Percentiles rank a stretch among this genome's conserved stretches.
Conservation (phyloP, 257 asterid species). For the Agastache rugosa region DNA sequence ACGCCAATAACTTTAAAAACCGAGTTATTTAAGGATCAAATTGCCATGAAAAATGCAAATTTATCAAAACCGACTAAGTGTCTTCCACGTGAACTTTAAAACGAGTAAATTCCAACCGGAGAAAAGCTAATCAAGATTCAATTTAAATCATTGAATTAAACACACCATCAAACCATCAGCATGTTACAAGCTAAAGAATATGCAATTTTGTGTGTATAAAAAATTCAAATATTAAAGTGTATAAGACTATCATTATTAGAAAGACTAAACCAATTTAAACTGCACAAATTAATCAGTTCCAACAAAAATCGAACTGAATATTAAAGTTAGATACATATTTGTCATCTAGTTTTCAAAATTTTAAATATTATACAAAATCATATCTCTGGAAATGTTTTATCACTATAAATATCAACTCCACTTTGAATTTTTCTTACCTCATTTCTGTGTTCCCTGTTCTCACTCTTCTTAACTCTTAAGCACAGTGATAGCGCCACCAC, state of each 20-base stretch:
- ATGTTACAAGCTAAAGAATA: not conserved
- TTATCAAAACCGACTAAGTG: not conserved
- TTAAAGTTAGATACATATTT: not conserved
- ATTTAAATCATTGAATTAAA: not conserved
- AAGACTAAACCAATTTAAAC: not conserved
- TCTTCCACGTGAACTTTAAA: not conserved
- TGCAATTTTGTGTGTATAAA: too few species aligned
- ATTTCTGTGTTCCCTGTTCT: not conserved
- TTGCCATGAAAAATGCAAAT: not conserved
- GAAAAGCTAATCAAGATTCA: not conserved
- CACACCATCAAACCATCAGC: too few species aligned
- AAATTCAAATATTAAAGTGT: too few species aligned
- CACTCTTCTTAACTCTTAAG: not conserved
- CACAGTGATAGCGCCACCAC: not conserved
- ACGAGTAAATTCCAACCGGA: not conserved
- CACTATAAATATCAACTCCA: not conserved
- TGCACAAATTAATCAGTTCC: not conserved
- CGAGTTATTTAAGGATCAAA: not conserved
- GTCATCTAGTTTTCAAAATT: not conserved
- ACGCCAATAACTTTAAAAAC: not conserved
- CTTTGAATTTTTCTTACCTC: not conserved
- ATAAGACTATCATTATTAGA: too few species aligned
- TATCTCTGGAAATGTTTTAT: not conserved
- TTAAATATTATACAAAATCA: not conserved
- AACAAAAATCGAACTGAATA: not conserved